These are phyloP conservation scores for Pholiota conissans DNA, from an alignment of 768 basidiomycete species.

Conservation along the genomic window DNA sequence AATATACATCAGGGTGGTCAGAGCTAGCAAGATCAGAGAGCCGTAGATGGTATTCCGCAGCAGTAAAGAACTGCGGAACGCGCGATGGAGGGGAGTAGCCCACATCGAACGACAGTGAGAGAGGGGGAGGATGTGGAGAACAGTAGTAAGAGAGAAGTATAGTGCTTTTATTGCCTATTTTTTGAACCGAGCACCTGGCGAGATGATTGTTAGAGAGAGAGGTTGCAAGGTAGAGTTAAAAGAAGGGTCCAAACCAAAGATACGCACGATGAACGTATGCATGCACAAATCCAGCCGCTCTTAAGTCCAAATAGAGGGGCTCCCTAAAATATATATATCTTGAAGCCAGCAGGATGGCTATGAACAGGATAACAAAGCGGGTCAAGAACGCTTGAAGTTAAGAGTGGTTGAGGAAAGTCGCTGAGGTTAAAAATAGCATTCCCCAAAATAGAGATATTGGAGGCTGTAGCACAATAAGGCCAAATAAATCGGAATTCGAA, in stretches of 20 bases:
- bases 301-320: too few species aligned
- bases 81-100: background rate
- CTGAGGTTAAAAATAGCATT: background rate
- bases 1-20: conserved; percentile 28
- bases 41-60: conserved; percentile 31
- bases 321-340: too few species aligned
- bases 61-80: conserved; percentile 25
- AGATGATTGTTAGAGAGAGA: too few species aligned
- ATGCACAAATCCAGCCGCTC: too few species aligned
- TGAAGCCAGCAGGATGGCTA: background rate
- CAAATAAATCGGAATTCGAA: background rate
- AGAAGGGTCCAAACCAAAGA: too few species aligned
- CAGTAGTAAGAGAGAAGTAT: background rate
- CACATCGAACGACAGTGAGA: too few species aligned
- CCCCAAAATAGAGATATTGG: background rate
- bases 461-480: background rate
- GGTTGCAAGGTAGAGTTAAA: too few species aligned
- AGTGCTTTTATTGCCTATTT: too few species aligned
- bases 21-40: conserved; percentile 21
- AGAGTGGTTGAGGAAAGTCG: background rate
- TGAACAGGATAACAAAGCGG: background rate
- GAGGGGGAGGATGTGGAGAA: background rate
- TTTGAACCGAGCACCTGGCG: too few species aligned
- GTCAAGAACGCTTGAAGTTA: background rate
- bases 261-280: too few species aligned